A percentile compares a stretch with the other conserved stretches of the same genome.
Conservation (phyloP, 257 asterid genomes). For the Solanum virginianum region DNA sequence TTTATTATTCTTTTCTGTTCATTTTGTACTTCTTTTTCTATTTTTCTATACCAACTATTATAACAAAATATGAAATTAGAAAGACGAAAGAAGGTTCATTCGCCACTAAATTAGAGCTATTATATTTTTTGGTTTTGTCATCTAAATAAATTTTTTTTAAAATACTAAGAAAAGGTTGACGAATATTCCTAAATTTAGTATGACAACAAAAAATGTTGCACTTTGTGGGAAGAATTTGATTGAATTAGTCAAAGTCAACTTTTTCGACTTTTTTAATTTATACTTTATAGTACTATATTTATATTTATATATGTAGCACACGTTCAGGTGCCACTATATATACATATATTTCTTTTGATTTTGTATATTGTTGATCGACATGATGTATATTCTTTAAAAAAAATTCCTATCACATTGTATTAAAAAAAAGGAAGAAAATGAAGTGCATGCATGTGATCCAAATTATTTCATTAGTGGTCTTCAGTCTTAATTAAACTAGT, state of each 20-base stretch:
- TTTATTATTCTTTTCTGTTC: background rate
- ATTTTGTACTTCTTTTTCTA: background rate
- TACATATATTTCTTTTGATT: background rate
- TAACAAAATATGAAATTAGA: fast-evolving
- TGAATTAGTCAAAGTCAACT: slow-evolving; percentile 7
- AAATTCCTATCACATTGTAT: background rate
- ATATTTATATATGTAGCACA: background rate
- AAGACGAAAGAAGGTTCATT: background rate
- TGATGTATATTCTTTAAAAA: background rate
- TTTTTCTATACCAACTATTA: background rate
- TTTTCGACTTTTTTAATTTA: background rate
- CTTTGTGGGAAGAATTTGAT: background rate
- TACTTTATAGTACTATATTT: background rate
- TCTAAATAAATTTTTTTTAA: background rate
- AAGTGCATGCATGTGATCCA: background rate
- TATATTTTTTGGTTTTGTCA: background rate
- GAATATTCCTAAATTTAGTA: background rate
- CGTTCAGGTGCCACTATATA: background rate
- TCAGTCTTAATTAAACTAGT: background rate
- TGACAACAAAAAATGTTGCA: slow-evolving; percentile 9
- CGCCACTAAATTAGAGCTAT: background rate
- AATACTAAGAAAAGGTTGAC: background rate
- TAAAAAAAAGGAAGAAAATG: background rate
- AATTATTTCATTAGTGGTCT: background rate
- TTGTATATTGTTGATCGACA: background rate